phyloP scores from a whole-genome alignment of 108 stramenopile species.

The Cyclotella atomus region DNA sequence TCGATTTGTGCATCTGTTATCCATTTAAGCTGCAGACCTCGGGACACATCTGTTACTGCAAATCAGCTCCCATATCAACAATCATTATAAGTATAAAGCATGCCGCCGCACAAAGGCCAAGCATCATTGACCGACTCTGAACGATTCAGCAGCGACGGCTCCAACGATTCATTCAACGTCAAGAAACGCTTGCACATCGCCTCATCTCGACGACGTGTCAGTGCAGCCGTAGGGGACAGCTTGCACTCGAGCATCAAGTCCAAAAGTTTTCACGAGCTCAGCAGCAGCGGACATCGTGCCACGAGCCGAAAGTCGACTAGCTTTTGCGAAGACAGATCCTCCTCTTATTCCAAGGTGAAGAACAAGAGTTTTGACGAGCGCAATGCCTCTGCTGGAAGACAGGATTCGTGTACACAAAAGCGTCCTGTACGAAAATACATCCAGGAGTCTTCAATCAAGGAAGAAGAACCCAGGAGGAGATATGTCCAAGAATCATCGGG shows the following conservation, averaged over 20 bases:
- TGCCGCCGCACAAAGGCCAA: no score
- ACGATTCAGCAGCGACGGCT: conserved; percentile 2
- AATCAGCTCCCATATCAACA: no score
- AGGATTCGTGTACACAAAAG: not conserved
- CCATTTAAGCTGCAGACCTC: no score
- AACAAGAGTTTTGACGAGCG: not conserved
- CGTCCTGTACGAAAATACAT: not conserved
- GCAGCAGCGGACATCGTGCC: not conserved
- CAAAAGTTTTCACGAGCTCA: not conserved
- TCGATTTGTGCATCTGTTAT: no score
- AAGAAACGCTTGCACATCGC: not conserved
- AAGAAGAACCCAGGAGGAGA: no score
- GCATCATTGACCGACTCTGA: not conserved
- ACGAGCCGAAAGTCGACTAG: not conserved
- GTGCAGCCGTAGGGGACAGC: no score
- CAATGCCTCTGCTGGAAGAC: not conserved
- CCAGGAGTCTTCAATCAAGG: not conserved
- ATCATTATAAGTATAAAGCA: no score
- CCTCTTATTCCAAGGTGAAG: not conserved
- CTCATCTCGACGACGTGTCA: not conserved
- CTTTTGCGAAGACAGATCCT: not conserved
- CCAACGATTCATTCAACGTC: not conserved
- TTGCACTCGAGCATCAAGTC: no score
- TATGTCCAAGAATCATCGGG: not conserved
- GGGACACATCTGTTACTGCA: no score